Evolutionary conservation across 352 stramenopile genomes (phyloP).

Genomic region (Phytophthora hibernalis): DNA sequence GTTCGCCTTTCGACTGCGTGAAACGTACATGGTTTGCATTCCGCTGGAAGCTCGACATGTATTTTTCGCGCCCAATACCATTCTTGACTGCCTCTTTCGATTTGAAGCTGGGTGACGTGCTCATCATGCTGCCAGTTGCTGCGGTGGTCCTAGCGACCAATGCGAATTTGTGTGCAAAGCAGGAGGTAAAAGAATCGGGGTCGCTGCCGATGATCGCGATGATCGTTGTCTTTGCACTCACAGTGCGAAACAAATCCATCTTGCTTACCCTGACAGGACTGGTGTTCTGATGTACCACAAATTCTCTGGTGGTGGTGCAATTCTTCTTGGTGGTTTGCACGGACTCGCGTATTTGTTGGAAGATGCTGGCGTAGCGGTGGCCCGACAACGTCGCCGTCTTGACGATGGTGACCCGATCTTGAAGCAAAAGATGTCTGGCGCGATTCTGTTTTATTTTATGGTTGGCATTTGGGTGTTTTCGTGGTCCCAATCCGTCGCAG

Average conservation of each 20-base stretch:
- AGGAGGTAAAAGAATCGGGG: slow-evolving; percentile 26
- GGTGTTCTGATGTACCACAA: slow-evolving; percentile 56
- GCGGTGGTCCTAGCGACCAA: slow-evolving; percentile 25
- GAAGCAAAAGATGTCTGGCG: slow-evolving; percentile 5
- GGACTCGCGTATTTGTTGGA: slow-evolving; percentile 42
- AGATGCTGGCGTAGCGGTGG: slow-evolving; percentile 4
- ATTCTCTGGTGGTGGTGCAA: slow-evolving; percentile 35
- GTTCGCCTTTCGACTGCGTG: slow-evolving; percentile 10
- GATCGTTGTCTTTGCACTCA: slow-evolving; percentile 42
- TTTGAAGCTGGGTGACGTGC: slow-evolving; percentile 45
- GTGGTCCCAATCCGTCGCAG: slow-evolving; percentile 39
- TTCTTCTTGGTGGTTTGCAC: slow-evolving; percentile 41
- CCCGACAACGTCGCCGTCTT: slow-evolving; percentile 7
- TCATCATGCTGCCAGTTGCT: slow-evolving; percentile 31
- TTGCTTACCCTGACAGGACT: slow-evolving; percentile 43
- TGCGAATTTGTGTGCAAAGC: slow-evolving; percentile 2
- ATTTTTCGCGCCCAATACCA: slow-evolving; percentile 30
- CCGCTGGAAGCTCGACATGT: slow-evolving; percentile 26
- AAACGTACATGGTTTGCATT: slow-evolving; percentile 28
- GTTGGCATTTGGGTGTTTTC: slow-evolving; percentile 33
- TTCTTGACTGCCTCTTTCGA: slow-evolving; percentile 34
- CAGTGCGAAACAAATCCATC: slow-evolving; percentile 57
- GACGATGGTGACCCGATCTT: not conserved
- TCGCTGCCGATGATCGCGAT: slow-evolving; percentile 37
- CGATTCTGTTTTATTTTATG: slow-evolving; percentile 39